A percentile compares a stretch with the other conserved stretches of the same genome.
Evolutionary conservation across 306 rosid genomes (phyloP).

Genomic region (Rosa rugosa): DNA sequence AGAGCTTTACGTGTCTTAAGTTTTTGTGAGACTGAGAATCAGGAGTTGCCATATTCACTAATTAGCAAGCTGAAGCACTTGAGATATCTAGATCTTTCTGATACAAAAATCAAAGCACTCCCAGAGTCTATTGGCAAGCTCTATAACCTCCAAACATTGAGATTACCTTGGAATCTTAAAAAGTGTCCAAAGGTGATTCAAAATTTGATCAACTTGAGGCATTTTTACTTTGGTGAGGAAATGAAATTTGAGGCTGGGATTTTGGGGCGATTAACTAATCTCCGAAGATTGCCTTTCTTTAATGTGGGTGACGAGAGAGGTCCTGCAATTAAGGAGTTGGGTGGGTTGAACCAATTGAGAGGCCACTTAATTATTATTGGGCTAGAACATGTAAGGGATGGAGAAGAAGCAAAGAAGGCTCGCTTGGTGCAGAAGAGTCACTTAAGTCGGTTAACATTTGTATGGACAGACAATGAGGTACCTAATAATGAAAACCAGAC

Average conservation of each 20-base stretch:
- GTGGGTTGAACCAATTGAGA: background rate
- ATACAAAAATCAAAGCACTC: background rate
- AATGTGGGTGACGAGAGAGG: too few species aligned
- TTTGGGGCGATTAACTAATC: background rate
- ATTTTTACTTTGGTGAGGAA: background rate
- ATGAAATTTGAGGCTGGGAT: background rate
- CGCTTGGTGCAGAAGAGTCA: background rate
- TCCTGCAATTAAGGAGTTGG: background rate
- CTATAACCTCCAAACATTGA: background rate
- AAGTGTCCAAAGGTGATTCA: background rate
- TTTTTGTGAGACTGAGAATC: background rate
- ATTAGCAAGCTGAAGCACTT: conserved; percentile 7
- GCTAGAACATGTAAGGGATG: background rate
- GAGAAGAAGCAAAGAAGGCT: background rate
- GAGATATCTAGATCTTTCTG: conserved; percentile 9
- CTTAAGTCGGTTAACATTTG: too few species aligned
- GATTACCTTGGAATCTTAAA: background rate
- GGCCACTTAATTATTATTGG: background rate
- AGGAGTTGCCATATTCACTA: conserved; percentile 5
- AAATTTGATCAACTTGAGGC: background rate
- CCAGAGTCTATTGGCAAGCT: conserved; percentile 9
- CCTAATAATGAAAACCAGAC: background rate
- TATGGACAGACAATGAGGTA: too few species aligned
- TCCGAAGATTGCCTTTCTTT: background rate
- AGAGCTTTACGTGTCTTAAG: too few species aligned